Evolutionary conservation across 2,329 filamentous ascomycete species (phyloP), one percentile per base, ranked within the genome.

Genomic region (Septoria linicola): DNA sequence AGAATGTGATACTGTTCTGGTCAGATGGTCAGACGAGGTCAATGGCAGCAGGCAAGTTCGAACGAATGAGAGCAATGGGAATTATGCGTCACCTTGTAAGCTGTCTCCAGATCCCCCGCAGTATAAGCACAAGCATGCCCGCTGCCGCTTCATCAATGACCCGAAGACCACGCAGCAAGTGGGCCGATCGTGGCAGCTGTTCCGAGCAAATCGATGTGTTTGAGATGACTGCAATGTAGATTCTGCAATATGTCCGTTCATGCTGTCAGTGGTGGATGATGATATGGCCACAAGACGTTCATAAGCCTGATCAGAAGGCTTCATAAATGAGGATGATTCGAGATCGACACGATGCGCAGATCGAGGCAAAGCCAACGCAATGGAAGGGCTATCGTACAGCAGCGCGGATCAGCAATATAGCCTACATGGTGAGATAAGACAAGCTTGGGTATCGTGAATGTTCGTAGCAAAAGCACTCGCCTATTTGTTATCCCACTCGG

Each of bases 1-100:
- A 27, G 30, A 5, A 13, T 19, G 3, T 41, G 11, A 31, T 20
- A n/a, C n/a, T n/a, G n/a, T n/a, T n/a, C 27, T 46, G 36, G 8
- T 7, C 11, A 23, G 23, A 14, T 41, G 17, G 42, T 20, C 31
- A 41, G 31, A 39, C 40, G 40, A n/a, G 3, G 62, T 43, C 53
- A 57, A 56, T 58, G 51, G 44, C n/a, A 40, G 31, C 31, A 41
- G 19, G 31, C 25, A 25, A 20, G 27, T 37, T n/a, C 32, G 34
- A 25, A 32, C 41, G 45, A 53, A 49, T 57, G 49, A 51, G 37
- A 49, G 30, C 39, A 48, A 49, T 51, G 47, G 19, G 25, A 51
- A 53, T 58, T 51, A 60, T 55, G 49, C 42, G 45, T 49, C 43
- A 49, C 46, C 30, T 48, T 30, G 34, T 32, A 27, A 47, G 55